phyloP scores from a whole-genome alignment of 2,329 filamentous ascomycete species.

The Colletotrichum sublineola region DNA sequence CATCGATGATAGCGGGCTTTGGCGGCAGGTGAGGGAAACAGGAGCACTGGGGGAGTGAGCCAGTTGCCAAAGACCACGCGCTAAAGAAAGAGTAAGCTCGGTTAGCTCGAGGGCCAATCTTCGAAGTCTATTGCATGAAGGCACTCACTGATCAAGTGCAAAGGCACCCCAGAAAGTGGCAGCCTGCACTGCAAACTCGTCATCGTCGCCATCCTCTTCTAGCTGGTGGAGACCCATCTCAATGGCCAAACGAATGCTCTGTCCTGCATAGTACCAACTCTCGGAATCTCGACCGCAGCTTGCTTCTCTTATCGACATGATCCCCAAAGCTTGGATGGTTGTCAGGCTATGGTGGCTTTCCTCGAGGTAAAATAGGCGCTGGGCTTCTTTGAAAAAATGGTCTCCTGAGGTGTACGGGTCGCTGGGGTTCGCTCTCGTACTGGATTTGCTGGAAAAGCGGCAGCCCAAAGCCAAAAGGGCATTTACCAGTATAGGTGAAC shows the following conservation, averaged over 20 bases:
- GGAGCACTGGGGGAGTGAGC: constrained; percentile 72
- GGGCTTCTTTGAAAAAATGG: constrained; percentile 79
- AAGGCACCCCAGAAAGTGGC: constrained; percentile 75
- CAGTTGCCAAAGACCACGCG: constrained; percentile 75
- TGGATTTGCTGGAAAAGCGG: constrained; percentile 75
- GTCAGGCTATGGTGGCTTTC: constrained; percentile 73
- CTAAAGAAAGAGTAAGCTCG: constrained; percentile 51
- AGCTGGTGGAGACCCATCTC: constrained; percentile 77
- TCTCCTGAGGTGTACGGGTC: constrained; percentile 77
- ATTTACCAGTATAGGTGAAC: constrained; percentile 76
- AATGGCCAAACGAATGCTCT: constrained; percentile 78
- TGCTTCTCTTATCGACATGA: constrained; percentile 82
- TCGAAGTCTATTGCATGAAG: not conserved
- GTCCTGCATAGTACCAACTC: constrained; percentile 79
- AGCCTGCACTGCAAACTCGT: constrained; percentile 69
- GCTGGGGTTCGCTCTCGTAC: constrained; percentile 71
- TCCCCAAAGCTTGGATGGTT: constrained; percentile 79
- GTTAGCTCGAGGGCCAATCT: constrained; percentile 13
- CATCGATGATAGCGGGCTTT: constrained; percentile 71
- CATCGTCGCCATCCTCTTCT: constrained; percentile 62
- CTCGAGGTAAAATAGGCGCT: constrained; percentile 70
- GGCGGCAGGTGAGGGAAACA: constrained; percentile 68
- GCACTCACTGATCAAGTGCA: constrained; percentile 73
- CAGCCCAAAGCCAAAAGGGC: constrained; percentile 76
- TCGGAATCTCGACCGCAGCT: constrained; percentile 80